phyloP scores from a whole-genome alignment of 495 filamentous ascomycete species.

The Neurospora sp. region DNA sequence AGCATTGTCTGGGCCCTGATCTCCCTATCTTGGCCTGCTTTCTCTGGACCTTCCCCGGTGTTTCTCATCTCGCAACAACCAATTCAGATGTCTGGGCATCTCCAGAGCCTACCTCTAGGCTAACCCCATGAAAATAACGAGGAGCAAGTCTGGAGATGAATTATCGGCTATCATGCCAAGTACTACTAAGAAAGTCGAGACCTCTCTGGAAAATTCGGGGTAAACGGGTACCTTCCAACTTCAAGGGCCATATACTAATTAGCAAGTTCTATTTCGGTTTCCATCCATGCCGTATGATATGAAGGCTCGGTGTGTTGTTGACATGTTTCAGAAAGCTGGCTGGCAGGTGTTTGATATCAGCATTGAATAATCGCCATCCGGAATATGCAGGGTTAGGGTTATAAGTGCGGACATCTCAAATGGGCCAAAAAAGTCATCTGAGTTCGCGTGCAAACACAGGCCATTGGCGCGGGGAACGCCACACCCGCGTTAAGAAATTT shows the following conservation, averaged over 20 bases:
- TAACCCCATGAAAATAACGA: not conserved
- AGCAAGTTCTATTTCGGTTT: not conserved
- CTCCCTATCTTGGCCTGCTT: not conserved
- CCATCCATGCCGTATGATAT: not conserved
- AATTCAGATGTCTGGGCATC: not conserved
- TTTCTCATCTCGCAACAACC: not conserved
- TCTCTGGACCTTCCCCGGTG: not conserved
- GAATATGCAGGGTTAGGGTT: slow-evolving; percentile 7
- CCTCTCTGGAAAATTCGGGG: not conserved
- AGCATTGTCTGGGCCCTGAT: not conserved
- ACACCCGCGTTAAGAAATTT: not conserved
- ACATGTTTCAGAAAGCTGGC: not conserved
- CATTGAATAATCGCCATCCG: not conserved
- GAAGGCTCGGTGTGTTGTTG: not conserved
- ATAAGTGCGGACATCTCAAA: too few relatives aligned
- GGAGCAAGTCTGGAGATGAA: not conserved
- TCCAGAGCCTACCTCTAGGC: not conserved
- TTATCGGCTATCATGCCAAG: not conserved
- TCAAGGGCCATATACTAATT: not conserved
- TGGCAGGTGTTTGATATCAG: not conserved
- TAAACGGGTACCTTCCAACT: not conserved
- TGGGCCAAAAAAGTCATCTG: slow-evolving; percentile 8
- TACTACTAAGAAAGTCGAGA: not conserved
- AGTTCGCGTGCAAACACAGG: slow-evolving; percentile 9
- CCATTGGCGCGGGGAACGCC: not conserved